These are phyloP conservation scores for Curvularia spicifera DNA, from an alignment of 2,329 filamentous ascomycete species.

Conservation along the genomic window DNA sequence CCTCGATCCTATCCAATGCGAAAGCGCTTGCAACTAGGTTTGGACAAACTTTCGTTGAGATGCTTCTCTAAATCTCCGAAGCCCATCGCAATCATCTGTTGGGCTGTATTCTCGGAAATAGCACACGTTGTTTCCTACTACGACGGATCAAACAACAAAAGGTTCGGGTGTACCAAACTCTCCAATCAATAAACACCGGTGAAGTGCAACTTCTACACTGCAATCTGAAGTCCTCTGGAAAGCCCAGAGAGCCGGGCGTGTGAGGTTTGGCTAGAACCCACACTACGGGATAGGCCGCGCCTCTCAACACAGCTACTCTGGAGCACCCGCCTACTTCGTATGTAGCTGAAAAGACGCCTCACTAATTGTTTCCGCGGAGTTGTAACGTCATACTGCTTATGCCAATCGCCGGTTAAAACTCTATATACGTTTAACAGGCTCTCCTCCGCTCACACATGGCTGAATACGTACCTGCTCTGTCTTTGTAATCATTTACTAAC, in stretches of 20 bases:
- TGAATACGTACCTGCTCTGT: background rate
- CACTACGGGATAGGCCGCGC: conserved; percentile 15
- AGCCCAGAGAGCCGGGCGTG: conserved; percentile 1
- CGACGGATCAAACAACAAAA: background rate
- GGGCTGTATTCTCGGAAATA: background rate
- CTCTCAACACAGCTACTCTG: conserved; percentile 1
- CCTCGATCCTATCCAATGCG: background rate
- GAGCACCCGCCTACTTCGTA: background rate
- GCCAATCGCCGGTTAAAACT: conserved; percentile 3
- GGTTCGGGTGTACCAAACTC: background rate
- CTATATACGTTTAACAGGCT: background rate
- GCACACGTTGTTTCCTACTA: background rate
- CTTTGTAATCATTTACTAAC: background rate
- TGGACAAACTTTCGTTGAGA: no score
- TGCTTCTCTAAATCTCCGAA: no score
- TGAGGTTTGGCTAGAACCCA: conserved; percentile 1
- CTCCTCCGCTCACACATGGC: conserved; percentile 3
- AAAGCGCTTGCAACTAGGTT: background rate
- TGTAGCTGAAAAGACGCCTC: background rate
- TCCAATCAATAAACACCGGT: background rate
- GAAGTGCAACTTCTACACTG: background rate
- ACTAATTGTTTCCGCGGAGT: background rate
- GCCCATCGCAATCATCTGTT: no score
- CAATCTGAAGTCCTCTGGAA: background rate
- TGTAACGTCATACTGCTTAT: background rate